These are phyloP conservation scores for Apiospora marii DNA, from an alignment of 2,329 filamentous ascomycete genomes.

Conservation along the genomic window DNA sequence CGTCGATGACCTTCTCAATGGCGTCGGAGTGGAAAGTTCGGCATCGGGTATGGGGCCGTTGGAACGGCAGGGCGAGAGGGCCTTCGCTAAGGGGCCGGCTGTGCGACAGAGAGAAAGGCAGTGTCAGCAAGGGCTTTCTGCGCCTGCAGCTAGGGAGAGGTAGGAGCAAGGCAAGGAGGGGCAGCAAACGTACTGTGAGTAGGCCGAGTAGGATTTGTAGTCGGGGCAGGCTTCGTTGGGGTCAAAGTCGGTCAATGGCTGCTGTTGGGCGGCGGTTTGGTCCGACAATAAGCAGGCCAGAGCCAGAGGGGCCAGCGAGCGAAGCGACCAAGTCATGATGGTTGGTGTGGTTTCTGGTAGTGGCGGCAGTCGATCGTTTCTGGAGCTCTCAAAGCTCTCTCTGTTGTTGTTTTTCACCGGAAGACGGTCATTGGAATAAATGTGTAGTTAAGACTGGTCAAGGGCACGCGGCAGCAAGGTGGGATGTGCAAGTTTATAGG, in stretches of 20 bases:
- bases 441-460: not conserved
- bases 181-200: conserved; percentile 19
- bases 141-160: not conserved
- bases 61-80: conserved; percentile 81
- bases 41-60: conserved; percentile 81
- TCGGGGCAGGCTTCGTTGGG: conserved; percentile 17
- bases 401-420: not conserved
- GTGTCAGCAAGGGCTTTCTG: not conserved
- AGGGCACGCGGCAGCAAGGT: not conserved
- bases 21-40: conserved; percentile 87
- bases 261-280: conserved; percentile 2
- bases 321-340: conserved; percentile 18
- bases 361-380: not conserved
- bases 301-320: conserved; percentile 9
- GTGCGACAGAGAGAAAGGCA: not conserved
- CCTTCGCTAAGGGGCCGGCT: conserved; percentile 84
- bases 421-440: not conserved
- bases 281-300: conserved; percentile 1
- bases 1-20: conserved; percentile 86
- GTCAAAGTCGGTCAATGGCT: conserved; percentile 3
- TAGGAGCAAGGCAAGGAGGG: not conserved
- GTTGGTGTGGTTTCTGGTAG: not conserved
- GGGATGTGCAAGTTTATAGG: conserved; percentile 1
- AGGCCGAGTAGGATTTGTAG: conserved; percentile 21
- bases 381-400: not conserved